phyloP scores from a whole-genome alignment of 139 green algal genomes.

The Haematococcus sp. region DNA sequence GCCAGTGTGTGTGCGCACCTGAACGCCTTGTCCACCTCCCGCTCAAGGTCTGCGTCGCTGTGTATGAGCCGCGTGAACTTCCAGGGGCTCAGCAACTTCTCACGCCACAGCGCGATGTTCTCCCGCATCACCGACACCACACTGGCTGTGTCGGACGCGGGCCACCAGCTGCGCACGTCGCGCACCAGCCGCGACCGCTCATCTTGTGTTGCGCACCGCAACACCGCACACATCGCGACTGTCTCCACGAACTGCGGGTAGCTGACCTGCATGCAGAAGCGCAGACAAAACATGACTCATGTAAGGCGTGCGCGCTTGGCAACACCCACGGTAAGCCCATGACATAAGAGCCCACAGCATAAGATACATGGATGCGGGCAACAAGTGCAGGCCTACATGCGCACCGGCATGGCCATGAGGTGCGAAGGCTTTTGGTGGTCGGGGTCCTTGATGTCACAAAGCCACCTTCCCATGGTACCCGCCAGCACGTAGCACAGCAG shows the following conservation, averaged over 20 bases:
- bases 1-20: background rate
- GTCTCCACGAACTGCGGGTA: slow-evolving; percentile 59
- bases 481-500: slow-evolving; percentile 42
- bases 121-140: slow-evolving; percentile 22
- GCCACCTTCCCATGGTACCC: slow-evolving; percentile 16
- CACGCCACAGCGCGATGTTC: slow-evolving; percentile 23
- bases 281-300: no score
- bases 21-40: slow-evolving; percentile 29
- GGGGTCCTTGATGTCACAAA: slow-evolving; percentile 12
- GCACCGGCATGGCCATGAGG: slow-evolving; percentile 19
- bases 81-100: slow-evolving; percentile 19
- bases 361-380: no score
- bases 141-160: slow-evolving; percentile 7
- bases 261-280: slow-evolving; percentile 7
- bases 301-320: no score
- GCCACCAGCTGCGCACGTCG: slow-evolving; percentile 7
- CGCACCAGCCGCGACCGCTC: slow-evolving; percentile 10
- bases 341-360: no score
- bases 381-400: no score
- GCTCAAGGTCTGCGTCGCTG: slow-evolving; percentile 32
- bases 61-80: slow-evolving; percentile 18
- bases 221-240: slow-evolving; percentile 27
- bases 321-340: no score
- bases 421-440: slow-evolving; percentile 24
- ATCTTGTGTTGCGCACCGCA: slow-evolving; percentile 31